Evolutionary conservation across 805 yeast species (phyloP), one percentile per base, ranked within the genome.

Genomic region (Candida silvatica): DNA sequence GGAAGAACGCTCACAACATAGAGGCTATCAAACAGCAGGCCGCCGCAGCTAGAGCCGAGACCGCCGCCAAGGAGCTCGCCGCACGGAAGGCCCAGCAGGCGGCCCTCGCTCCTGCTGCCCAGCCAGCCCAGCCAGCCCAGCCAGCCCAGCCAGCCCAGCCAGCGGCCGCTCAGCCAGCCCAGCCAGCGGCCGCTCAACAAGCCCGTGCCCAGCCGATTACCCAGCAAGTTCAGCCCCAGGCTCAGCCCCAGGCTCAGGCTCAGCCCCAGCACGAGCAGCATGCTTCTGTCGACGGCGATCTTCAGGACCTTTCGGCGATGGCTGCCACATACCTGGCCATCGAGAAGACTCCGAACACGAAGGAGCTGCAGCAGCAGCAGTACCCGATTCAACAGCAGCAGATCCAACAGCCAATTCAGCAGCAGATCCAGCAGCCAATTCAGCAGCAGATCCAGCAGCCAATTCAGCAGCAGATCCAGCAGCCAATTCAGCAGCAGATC

Each of bases 261-360:
- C 41, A 27, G 33, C 32, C 32, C 17, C 24, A 12, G 7, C 24
- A 37, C 9, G 42, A 40, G 6, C 34, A 40, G n/a, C 49, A 47
- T 34, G 43, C 46, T 17, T 41, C 36, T 37, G 40, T 40, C 20
- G 57, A 51, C n/a, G 44, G 48, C 16, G 59, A 54, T 31, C 39
- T 52, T 30, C 58, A 49, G 37, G 59, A 56, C 27, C 37, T 60
- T 17, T 50, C 60, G 15, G 47, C 55, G 26, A 42, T 54, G 49
- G 57, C 56, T 5, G 54, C 47, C 19, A 52, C 48, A 25, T 55
- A 53, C 35, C 54, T 45, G 5, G 35, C 47, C 4, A 38, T 51
- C 5, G 55, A 54, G 23, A 49, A 52, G 37, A 39, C 57, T 5
- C 51, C 57, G 11, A 46, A 44, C 2, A 19, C 26, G 7, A 37